A percentile compares a stretch with the other conserved stretches of the same genome.
phyloP scores from a whole-genome alignment of 2,329 filamentous ascomycete species.

The Myriosclerotinia curreyana region DNA sequence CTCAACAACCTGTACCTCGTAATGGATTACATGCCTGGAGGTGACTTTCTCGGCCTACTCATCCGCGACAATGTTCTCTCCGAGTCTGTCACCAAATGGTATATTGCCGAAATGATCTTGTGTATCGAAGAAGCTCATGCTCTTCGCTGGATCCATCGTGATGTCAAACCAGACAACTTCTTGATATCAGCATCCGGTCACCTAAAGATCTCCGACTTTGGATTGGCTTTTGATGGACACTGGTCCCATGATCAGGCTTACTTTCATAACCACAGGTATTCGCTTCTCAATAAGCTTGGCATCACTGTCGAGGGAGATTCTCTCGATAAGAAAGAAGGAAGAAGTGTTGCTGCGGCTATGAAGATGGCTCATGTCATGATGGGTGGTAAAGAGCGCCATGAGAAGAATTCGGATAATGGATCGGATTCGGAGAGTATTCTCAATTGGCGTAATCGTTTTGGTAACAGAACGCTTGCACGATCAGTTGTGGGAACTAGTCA shows the following conservation, averaged over 20 bases:
- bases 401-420: conserved; percentile 38
- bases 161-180: conserved; percentile 97
- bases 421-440: conserved; percentile 52
- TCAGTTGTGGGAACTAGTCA: conserved; percentile 94
- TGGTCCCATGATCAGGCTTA: conserved; percentile 90
- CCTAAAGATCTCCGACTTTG: conserved; percentile 94
- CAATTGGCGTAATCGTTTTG: conserved; percentile 65
- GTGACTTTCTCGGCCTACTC: conserved; percentile 85
- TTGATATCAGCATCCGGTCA: conserved; percentile 85
- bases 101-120: conserved; percentile 92
- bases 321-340: conserved; percentile 60
- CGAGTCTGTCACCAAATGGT: conserved; percentile 78
- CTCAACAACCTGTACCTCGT: conserved; percentile 80
- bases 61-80: conserved; percentile 80
- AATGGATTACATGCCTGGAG: conserved; percentile 98
- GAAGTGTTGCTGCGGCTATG: conserved; percentile 43
- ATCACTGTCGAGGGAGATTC: conserved; percentile 72
- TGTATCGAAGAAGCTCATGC: conserved; percentile 90
- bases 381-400: conserved; percentile 42
- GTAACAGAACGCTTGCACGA: conserved; percentile 70
- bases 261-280: conserved; percentile 79
- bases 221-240: conserved; percentile 89
- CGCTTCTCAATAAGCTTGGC: conserved; percentile 70
- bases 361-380: conserved; percentile 43
- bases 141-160: conserved; percentile 87